Evolutionary conservation across 805 yeast genomes (phyloP).

Genomic region (Ascoidea rubescens): DNA sequence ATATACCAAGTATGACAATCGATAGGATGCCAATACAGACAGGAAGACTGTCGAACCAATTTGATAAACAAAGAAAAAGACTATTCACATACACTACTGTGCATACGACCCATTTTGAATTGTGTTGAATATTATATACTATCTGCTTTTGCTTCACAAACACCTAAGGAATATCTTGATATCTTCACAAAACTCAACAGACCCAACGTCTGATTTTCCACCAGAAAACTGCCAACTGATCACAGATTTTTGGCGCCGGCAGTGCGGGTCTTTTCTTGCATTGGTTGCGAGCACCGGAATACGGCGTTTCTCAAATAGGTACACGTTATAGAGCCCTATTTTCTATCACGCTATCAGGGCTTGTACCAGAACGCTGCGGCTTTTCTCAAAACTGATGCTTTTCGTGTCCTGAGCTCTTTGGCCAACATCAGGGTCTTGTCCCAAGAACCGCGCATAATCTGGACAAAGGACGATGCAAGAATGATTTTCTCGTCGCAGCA

Average conservation of each 20-base stretch:
- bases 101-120: slow-evolving; percentile 98
- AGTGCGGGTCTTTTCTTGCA: not conserved
- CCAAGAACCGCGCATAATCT: not conserved
- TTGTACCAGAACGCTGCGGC: not conserved
- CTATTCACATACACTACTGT: slow-evolving; percentile 76
- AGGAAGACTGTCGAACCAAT: too few relatives aligned
- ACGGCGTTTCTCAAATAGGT: not conserved
- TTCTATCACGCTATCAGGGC: not conserved
- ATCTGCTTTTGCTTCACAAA: not conserved
- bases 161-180: not conserved
- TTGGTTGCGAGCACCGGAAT: not conserved
- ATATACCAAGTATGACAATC: too few relatives aligned
- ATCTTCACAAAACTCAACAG: not conserved
- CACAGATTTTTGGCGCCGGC: not conserved
- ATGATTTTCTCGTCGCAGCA: not conserved
- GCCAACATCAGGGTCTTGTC: not conserved
- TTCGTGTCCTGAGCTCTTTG: not conserved
- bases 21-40: too few relatives aligned
- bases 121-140: slow-evolving; percentile 17
- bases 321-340: not conserved
- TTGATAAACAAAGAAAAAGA: too few relatives aligned
- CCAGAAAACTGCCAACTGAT: not conserved
- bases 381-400: not conserved
- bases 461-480: not conserved
- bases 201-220: not conserved